Base-by-base conservation (phyloP, 306 rosid species). In the Sphenostylis stenocarpa region DNA sequence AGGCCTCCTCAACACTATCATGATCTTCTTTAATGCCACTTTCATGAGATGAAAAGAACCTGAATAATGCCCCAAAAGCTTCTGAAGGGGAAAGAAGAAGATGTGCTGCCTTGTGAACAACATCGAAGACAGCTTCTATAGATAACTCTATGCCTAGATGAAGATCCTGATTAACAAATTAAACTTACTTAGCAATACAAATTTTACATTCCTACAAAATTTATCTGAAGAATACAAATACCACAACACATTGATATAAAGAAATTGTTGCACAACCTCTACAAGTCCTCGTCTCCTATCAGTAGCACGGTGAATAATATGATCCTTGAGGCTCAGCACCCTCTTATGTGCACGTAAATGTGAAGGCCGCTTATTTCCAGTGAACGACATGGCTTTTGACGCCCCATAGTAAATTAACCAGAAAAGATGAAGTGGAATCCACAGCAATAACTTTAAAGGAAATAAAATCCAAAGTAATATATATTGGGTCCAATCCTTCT, bases 261-360 rank as follows among this genome's bases (percentile, higher is more conserved):
- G 49, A 31, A 64, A 53, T 33, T 33, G 15, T 29, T 23, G 76
- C 57, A 53, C 23, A 77, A 94, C 98, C 98, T 94, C 98, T 79
- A 94, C 84, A 65, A 94, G 84, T 81, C 98, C 98, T 20, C 97
- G 94, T 43, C 98, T 94, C 85, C 91, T 84, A 77, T 94, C 98
- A 57, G 93, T 91, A 67, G 98, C 41, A 58, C 89, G 86, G 77
- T 90, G 89, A 77, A 91, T 82, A 67, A 91, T 60, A n/a, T 94
- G 89, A 48, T 94, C 96, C 88, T 84, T 94, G 43, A 90, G 82
- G 68, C 73, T 85, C 77, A 79, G 93, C 77, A 81, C 70, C 44
- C 82, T 91, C 80, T 48, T 87, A 69, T 82, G 21, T 66, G 90
- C 57, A 44, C 28, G 80, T 45, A 84, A 80, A 43, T 20, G 82